Conservation (phyloP, 371 early-diverging fungal species). For the Mortierella sp. region DNA sequence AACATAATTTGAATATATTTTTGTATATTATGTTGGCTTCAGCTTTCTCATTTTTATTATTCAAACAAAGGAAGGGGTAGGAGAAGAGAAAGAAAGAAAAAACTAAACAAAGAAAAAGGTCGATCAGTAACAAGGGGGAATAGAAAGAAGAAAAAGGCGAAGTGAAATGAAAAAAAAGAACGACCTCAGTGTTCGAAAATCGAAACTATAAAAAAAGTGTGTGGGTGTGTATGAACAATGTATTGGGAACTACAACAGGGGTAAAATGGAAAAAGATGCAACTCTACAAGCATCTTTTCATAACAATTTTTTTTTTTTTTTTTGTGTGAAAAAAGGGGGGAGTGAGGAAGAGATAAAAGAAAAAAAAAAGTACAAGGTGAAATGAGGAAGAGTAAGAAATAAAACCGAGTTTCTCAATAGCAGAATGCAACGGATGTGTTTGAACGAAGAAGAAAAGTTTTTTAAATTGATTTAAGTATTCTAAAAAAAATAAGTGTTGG, state of each 20-base stretch:
- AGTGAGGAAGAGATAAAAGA: slow-evolving; percentile 17
- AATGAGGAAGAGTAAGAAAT: slow-evolving; percentile 3
- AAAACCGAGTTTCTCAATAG: not conserved
- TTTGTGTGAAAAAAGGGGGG: not conserved
- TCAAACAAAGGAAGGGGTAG: slow-evolving; percentile 7
- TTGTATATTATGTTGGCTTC: no score
- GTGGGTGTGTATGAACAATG: slow-evolving; percentile 14
- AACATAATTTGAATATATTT: no score
- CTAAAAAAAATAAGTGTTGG: slow-evolving; percentile 1
- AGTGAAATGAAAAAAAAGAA: slow-evolving; percentile 1
- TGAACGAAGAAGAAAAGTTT: not conserved
- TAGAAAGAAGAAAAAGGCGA: slow-evolving; percentile 18
- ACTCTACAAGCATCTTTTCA: slow-evolving; percentile 41
- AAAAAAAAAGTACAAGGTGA: slow-evolving; percentile 20
- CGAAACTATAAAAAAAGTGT: not conserved
- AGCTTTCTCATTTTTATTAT: slow-evolving; percentile 20
- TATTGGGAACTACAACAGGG: slow-evolving; percentile 14
- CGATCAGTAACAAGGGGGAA: not conserved
- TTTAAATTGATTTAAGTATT: not conserved
- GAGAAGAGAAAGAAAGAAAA: not conserved
- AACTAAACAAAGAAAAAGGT: no score
- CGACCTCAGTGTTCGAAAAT: not conserved
- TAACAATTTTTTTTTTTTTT: slow-evolving; percentile 18
- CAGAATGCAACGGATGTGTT: not conserved
- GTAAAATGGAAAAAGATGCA: slow-evolving; percentile 43